Evolutionary conservation across 192 early-diverging fungal species (phyloP), one percentile per base, ranked within the genome.

Genomic region (Phycomyces nitens): DNA sequence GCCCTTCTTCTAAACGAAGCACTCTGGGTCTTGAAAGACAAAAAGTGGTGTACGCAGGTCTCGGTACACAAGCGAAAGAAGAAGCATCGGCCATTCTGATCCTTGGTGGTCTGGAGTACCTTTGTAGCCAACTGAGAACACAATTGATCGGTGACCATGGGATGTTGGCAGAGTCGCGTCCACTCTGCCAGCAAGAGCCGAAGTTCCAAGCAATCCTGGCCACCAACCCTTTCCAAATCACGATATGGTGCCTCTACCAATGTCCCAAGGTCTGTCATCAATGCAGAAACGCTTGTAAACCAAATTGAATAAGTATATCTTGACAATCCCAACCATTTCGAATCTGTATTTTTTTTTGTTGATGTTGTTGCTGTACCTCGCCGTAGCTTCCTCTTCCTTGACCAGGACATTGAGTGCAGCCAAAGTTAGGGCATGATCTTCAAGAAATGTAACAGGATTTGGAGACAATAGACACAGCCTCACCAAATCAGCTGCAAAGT

Each of bases 61-160:
- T 96, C 93, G 0, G 89, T 89, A 70, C 89, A 89, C 5, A 93
- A 81, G 7, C 94, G 81, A 77, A 97, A 95, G 75, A 98, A 98
- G 60, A 90, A 74, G 5, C 92, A 88, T 1, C 85, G 86, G 8
- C 85, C 83, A 39, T 86, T 81, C 12, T 91, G 86, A 23, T 83
- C 86, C 53, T 85, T 80, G 26, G 92, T 74, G 5, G 88, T 51
- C 4, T 14, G 10, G 2, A 57, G 6, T 61, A 69, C 67, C 39
- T 63, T 62, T 21, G 69, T 74, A 42, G 89, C 80, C 58, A 85
- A 89, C 11, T 72, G 73, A 12, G 74, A 73, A 54, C 86, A 85
- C 23, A 81, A 68, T 59, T 86, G 83, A 56, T 89, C 87, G 52
- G 72, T 87, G 6, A 89, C 86, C 12, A 80, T 72, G 3, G 89